These are phyloP conservation scores for Penicillium longicatenatum DNA, from an alignment of 495 filamentous ascomycete genomes.

Conservation along the genomic window DNA sequence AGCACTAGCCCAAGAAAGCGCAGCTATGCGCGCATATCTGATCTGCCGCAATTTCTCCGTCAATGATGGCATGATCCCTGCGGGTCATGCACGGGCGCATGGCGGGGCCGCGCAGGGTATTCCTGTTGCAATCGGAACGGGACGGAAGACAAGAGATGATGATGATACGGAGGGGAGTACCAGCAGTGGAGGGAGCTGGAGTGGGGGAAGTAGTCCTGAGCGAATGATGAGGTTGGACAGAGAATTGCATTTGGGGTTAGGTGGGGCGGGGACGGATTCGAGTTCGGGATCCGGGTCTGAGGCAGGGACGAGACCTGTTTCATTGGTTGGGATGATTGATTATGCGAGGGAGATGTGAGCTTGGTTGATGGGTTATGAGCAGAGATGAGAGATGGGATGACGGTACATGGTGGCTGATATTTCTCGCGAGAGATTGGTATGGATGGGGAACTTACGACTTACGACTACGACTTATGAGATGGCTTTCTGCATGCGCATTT, in stretches of 20 bases:
- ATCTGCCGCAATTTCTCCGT: conserved; percentile 98
- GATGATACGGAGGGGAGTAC: conserved; percentile 49
- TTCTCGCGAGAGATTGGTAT: conserved; percentile 3
- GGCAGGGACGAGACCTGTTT: neutral
- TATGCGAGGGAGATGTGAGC: neutral
- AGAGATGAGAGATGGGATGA: neutral
- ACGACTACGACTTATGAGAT: conserved; percentile 18
- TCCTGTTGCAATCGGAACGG: conserved; percentile 71
- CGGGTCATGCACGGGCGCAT: conserved; percentile 69
- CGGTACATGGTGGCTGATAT: neutral
- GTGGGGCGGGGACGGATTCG: conserved; percentile 5
- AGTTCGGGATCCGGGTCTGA: neutral
- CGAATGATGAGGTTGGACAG: conserved; percentile 33
- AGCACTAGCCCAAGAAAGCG: conserved; percentile 85
- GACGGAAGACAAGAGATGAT: conserved; percentile 43
- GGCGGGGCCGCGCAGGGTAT: conserved; percentile 82
- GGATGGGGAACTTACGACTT: conserved; percentile 11
- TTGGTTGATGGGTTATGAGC: neutral
- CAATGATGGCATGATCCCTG: conserved; percentile 89
- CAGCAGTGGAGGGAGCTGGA: conserved; percentile 51
- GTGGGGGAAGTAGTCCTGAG: conserved; percentile 59
- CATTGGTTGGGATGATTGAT: conserved; percentile 4
- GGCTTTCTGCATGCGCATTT: conserved; percentile 8
- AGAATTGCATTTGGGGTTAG: neutral
- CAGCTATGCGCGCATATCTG: conserved; percentile 95